Conservation (phyloP, 106 monocot genomes). For the Dendrobium huoshanense region DNA sequence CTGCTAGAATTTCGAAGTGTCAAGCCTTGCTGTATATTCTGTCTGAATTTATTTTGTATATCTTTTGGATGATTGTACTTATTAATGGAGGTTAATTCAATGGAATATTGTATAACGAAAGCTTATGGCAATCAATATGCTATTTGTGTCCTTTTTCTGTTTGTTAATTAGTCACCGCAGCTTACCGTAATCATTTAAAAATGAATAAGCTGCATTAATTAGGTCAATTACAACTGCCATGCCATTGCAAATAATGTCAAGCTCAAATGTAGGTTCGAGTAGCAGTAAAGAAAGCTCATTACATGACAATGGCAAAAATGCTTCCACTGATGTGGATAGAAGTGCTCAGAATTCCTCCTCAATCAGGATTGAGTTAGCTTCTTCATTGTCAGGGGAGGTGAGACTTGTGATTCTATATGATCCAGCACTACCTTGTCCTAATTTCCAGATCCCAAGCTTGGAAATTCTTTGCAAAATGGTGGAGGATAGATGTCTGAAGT, state of each 20-base stretch:
- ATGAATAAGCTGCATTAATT: neutral
- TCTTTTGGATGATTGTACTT: neutral
- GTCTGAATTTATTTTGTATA: neutral
- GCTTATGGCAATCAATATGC: neutral
- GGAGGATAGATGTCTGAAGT: slow-evolving; percentile 1
- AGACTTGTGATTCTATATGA: neutral
- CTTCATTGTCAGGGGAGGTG: neutral
- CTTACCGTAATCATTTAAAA: neutral
- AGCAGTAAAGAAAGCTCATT: neutral
- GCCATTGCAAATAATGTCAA: neutral
- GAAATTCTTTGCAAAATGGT: neutral
- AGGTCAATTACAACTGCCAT: neutral
- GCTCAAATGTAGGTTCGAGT: slow-evolving; percentile 3
- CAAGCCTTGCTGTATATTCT: neutral
- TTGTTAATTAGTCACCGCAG: neutral
- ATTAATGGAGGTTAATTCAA: neutral
- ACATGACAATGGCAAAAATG: neutral
- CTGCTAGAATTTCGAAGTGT: neutral
- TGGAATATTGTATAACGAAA: neutral
- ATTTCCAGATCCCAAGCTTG: neutral
- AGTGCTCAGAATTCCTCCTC: neutral
- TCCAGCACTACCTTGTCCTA: neutral
- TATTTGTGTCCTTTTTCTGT: neutral
- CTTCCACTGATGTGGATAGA: neutral
- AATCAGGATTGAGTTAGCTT: neutral